phyloP scores from a whole-genome alignment of 2,329 filamentous ascomycete genomes.

The Zymoseptoria passerinii region DNA sequence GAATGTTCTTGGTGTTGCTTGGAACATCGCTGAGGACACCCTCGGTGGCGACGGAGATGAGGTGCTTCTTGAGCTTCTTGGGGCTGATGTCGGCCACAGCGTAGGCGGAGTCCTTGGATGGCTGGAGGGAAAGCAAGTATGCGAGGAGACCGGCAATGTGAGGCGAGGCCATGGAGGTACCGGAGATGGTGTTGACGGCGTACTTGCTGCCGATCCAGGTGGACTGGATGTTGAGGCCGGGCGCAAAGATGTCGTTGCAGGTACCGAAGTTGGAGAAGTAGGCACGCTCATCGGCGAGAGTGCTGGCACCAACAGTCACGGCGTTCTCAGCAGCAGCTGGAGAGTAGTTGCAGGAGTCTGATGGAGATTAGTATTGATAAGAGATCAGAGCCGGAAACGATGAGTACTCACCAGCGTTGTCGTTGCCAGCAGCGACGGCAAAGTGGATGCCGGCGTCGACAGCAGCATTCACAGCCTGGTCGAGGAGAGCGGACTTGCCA shows the following conservation, averaged over 20 bases:
- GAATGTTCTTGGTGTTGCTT: conserved; percentile 79
- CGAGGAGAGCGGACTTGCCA: conserved; percentile 88
- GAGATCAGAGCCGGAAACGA: background rate
- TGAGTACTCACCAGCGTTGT: conserved; percentile 58
- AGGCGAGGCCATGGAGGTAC: conserved; percentile 97
- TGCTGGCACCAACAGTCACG: conserved; percentile 91
- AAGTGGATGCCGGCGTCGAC: conserved; percentile 92
- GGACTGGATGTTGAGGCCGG: conserved; percentile 56
- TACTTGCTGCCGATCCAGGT: conserved; percentile 98
- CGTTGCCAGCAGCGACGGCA: conserved; percentile 94
- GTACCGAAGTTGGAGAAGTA: conserved; percentile 99
- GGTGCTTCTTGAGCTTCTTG: conserved; percentile 82
- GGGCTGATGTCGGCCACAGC: conserved; percentile 83
- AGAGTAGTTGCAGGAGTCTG: conserved; percentile 96
- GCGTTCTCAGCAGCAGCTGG: conserved; percentile 86
- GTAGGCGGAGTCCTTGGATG: conserved; percentile 79
- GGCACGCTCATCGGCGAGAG: conserved; percentile 86
- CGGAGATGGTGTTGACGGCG: conserved; percentile 97
- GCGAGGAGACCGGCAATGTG: conserved; percentile 93
- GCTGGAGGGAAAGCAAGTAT: conserved; percentile 96
- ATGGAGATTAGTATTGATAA: background rate
- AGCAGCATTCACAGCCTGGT: conserved; percentile 87
- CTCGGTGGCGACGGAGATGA: conserved; percentile 75
- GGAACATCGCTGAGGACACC: conserved; percentile 75
- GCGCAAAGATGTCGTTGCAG: conserved; percentile 99